Evolutionary conservation across 495 filamentous ascomycete genomes (phyloP), one percentile per base, ranked within the genome.

Genomic region (Aeminium ludgeri): DNA sequence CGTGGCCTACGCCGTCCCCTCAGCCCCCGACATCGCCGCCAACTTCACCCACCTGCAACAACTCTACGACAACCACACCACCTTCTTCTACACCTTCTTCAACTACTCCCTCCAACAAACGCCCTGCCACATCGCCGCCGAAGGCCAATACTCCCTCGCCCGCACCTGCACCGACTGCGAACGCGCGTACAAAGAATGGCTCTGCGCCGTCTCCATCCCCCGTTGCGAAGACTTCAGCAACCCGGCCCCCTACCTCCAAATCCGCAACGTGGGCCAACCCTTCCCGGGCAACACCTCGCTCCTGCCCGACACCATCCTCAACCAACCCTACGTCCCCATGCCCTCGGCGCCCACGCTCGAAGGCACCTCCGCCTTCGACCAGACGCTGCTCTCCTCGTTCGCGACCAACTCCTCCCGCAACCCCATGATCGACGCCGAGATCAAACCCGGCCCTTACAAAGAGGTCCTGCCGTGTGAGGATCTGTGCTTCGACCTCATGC

Each of bases 141-240:
- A 74, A 34, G 67, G 69, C 3, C 72, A 75, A 48, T 99, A 86
- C 63, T 94, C 86, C 1, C 73, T 95, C 25, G 79, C 73, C 0
- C 68, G 74, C 18, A 69, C 57, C 52, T 99, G 89, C 64, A 51
- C 50, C 18, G 70, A 86, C 61, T 99, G 89, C 59, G 74, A 66
- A 6, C 44, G 48, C 1, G 82, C 83, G 5, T 99, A 99, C 65
- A 92, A 82, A 55, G 60, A 75, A 48, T 99, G 89, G 89, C 75
- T 99, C 30, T 99, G 89, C 64, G 73, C 82, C 35, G 86, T 96
- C 27, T 78, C 72, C 11, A 89, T 99, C 49, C 89, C 89, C 0
- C 79, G 82, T 30, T 99, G 89, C 66, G 74, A 74, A 48, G 87
- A 92, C 60, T 86, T 79, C 49, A 74, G 70, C 36, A 72, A 66